Evolutionary conservation across 148 eudicot genomes (phyloP).

Genomic region (Rhododendron williamsianum): DNA sequence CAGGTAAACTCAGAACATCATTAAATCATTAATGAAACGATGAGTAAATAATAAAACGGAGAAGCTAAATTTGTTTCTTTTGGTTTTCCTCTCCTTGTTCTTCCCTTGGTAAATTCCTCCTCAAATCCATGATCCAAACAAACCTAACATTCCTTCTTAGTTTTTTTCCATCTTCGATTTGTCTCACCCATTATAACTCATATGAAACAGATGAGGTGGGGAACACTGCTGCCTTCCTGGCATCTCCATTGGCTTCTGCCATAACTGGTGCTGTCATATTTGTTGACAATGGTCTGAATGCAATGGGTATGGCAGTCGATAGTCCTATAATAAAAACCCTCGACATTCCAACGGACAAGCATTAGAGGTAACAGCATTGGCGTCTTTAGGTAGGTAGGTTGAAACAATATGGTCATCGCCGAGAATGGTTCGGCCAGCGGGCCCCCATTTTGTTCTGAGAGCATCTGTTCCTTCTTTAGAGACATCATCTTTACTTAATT

Average conservation of each 20-base stretch:
- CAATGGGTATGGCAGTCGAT: conserved; percentile 98
- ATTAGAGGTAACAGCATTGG: conserved; percentile 19
- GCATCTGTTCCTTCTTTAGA: neutral
- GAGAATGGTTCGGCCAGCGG: conserved; percentile 2
- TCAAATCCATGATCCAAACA: neutral
- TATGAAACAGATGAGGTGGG: conserved; percentile 82
- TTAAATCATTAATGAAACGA: neutral
- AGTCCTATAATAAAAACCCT: conserved; percentile 76
- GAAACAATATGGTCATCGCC: neutral
- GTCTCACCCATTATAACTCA: neutral
- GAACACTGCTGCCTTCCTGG: conserved; percentile 89
- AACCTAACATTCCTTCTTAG: neutral
- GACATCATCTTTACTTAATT: neutral
- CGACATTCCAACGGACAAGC: conserved; percentile 57
- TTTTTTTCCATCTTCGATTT: neutral
- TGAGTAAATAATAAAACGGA: neutral
- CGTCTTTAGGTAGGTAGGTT: neutral
- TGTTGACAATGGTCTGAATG: conserved; percentile 88
- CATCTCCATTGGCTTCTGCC: conserved; percentile 94
- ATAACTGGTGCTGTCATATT: conserved; percentile 87
- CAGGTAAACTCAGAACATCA: conserved; percentile 38
- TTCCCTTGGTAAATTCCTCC: neutral
- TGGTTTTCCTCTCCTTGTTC: neutral
- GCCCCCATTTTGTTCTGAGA: conserved; percentile 7
- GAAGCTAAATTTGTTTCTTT: neutral